phyloP scores from a whole-genome alignment of 2,329 filamentous ascomycete species.

The Knufia fluminis region DNA sequence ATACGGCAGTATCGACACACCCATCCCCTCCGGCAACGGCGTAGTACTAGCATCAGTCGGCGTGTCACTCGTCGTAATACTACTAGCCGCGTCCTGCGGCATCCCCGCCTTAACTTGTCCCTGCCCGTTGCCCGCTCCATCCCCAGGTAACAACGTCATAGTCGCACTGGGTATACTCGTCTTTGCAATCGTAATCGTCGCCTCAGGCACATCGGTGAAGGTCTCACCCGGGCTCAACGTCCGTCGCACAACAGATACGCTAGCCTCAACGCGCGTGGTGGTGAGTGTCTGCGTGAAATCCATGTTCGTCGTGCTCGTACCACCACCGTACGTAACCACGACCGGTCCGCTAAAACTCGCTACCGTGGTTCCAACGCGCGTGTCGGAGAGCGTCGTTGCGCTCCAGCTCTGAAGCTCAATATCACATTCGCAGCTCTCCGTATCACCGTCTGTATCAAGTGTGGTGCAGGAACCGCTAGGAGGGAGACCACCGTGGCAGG shows the following conservation, averaged over 20 bases:
- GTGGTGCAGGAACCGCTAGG: constrained; percentile 12
- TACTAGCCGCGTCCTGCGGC: too few relatives aligned
- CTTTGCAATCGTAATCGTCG: background rate
- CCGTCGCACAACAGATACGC: background rate
- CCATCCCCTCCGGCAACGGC: too few relatives aligned
- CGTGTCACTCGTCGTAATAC: too few relatives aligned
- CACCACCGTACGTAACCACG: background rate
- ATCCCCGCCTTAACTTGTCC: too few relatives aligned
- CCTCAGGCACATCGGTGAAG: background rate
- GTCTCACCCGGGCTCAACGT: background rate
- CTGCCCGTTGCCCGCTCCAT: too few relatives aligned
- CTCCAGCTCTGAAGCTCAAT: constrained; percentile 16
- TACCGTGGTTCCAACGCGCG: background rate
- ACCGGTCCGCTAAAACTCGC: constrained; percentile 2
- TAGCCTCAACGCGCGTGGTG: background rate
- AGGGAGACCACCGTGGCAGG: background rate
- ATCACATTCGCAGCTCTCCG: constrained; percentile 8
- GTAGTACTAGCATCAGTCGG: too few relatives aligned
- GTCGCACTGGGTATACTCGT: background rate
- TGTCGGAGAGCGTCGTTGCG: constrained; percentile 2
- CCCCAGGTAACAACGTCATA: too few relatives aligned
- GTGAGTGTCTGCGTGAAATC: background rate
- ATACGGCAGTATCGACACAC: too few relatives aligned
- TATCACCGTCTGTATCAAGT: background rate
- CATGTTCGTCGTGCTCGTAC: constrained; percentile 4